These are phyloP conservation scores for Aspergillus haitiensis DNA, from an alignment of 495 filamentous ascomycete species.

Conservation along the genomic window DNA sequence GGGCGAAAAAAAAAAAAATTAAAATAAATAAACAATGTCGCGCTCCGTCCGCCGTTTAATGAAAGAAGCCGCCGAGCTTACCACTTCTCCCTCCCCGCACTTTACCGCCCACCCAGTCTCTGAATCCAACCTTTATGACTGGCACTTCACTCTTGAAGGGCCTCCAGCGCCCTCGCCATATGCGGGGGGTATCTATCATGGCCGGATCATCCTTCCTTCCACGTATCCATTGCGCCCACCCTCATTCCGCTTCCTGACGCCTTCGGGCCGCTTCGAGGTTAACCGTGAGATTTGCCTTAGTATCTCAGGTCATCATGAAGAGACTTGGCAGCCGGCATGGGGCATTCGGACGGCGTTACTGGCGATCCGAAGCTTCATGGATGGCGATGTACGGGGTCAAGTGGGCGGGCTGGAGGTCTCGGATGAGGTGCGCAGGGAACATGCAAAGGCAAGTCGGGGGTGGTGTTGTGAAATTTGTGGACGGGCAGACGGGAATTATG, in stretches of 20 bases:
- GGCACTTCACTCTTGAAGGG: slow-evolving; percentile 97
- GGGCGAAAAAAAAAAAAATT: neutral
- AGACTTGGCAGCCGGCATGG: slow-evolving; percentile 98
- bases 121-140: slow-evolving; percentile 91
- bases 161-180: slow-evolving; percentile 81
- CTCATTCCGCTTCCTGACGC: slow-evolving; percentile 90
- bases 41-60: slow-evolving; percentile 54
- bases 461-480: slow-evolving; percentile 68
- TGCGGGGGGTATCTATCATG: slow-evolving; percentile 84
- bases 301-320: slow-evolving; percentile 93
- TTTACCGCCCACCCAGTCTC: slow-evolving; percentile 74
- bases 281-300: slow-evolving; percentile 96
- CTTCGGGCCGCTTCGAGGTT: slow-evolving; percentile 88
- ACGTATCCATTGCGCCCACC: slow-evolving; percentile 89
- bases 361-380: slow-evolving; percentile 55
- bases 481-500: slow-evolving; percentile 38
- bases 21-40: slow-evolving; percentile 32
- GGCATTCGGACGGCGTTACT: slow-evolving; percentile 69
- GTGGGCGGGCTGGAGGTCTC: slow-evolving; percentile 81
- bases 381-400: slow-evolving; percentile 63
- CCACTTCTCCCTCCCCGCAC: slow-evolving; percentile 72
- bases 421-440: slow-evolving; percentile 58
- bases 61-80: slow-evolving; percentile 84
- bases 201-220: slow-evolving; percentile 86
- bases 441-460: slow-evolving; percentile 59